Evolutionary conservation across 192 early-diverging fungal genomes (phyloP).

Genomic region (Lunasporangiospora selenospora): DNA sequence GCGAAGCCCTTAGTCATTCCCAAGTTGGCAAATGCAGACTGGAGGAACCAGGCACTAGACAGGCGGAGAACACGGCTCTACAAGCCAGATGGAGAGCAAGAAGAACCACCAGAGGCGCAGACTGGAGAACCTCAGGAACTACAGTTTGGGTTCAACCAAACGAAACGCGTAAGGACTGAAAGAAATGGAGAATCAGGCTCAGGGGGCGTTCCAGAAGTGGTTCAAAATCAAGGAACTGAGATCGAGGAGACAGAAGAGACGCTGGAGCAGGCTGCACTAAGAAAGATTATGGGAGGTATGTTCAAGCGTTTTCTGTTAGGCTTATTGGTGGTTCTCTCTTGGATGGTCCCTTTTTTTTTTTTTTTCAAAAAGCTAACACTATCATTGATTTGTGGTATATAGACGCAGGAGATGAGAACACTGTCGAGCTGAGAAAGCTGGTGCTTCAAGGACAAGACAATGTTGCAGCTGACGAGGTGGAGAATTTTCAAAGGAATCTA

Average conservation of each 20-base stretch:
- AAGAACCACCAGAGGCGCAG: not conserved
- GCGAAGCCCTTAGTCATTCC: slow-evolving; percentile 50
- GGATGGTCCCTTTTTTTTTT: slow-evolving; percentile 1
- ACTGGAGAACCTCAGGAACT: not conserved
- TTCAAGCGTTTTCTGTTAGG: not conserved
- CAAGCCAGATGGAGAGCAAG: slow-evolving; percentile 23
- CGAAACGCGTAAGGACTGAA: slow-evolving; percentile 23
- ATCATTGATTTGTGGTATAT: not conserved
- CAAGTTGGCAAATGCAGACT: slow-evolving; percentile 51
- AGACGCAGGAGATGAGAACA: slow-evolving; percentile 21
- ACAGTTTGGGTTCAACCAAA: no score
- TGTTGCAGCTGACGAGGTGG: slow-evolving; percentile 52
- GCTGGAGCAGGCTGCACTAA: slow-evolving; percentile 49
- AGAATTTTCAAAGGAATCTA: slow-evolving; percentile 70
- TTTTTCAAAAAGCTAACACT: not conserved
- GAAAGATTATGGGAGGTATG: slow-evolving; percentile 55
- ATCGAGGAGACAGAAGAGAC: slow-evolving; percentile 24
- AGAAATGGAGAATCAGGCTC: slow-evolving; percentile 7
- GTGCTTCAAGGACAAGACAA: slow-evolving; percentile 26
- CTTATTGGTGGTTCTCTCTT: no score
- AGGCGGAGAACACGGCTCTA: slow-evolving; percentile 47
- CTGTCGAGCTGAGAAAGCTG: slow-evolving; percentile 11
- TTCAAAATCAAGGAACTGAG: not conserved
- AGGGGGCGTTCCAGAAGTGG: not conserved
- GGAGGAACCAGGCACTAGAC: slow-evolving; percentile 40